Conservation (phyloP, 1,139 yeast species). For the Kluyveromyces sp. region DNA sequence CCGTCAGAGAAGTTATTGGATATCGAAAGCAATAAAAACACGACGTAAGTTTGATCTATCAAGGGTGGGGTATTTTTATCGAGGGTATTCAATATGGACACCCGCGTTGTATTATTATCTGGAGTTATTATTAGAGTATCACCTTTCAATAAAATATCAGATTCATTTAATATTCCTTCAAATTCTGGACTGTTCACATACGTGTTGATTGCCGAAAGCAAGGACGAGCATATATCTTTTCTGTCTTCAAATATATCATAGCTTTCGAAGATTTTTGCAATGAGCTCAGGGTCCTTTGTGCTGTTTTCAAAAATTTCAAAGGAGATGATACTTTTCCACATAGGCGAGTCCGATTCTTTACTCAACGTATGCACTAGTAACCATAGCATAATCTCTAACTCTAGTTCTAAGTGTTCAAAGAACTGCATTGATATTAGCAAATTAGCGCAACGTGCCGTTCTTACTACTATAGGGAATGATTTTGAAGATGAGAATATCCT, state of each 20-base stretch:
- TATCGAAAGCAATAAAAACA: constrained; percentile 51
- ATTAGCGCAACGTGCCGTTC: constrained; percentile 65
- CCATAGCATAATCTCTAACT: constrained; percentile 73
- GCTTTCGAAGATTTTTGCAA: constrained; percentile 46
- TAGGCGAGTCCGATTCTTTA: constrained; percentile 40
- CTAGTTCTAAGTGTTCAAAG: constrained; percentile 55
- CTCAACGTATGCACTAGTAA: constrained; percentile 60
- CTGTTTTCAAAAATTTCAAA: constrained; percentile 63
- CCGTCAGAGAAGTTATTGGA: constrained; percentile 60
- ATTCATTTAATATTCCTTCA: constrained; percentile 32
- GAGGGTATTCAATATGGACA: constrained; percentile 60
- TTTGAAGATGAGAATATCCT: constrained; percentile 55
- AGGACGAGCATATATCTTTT: constrained; percentile 54
- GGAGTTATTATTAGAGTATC: constrained; percentile 26
- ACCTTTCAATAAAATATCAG: constrained; percentile 22
- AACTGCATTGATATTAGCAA: constrained; percentile 52
- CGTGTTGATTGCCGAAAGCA: constrained; percentile 41
- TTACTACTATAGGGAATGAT: constrained; percentile 59
- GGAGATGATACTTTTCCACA: constrained; percentile 68
- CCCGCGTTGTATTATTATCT: constrained; percentile 39
- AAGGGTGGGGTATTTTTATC: constrained; percentile 69
- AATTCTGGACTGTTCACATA: constrained; percentile 31
- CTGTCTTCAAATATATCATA: constrained; percentile 55
- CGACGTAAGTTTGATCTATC: constrained; percentile 55
- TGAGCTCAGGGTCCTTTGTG: constrained; percentile 46